A percentile compares a stretch with the other conserved stretches of the same genome.
Conservation (phyloP, 805 yeast genomes). For the Metschnikowia baotianmanensis region DNA sequence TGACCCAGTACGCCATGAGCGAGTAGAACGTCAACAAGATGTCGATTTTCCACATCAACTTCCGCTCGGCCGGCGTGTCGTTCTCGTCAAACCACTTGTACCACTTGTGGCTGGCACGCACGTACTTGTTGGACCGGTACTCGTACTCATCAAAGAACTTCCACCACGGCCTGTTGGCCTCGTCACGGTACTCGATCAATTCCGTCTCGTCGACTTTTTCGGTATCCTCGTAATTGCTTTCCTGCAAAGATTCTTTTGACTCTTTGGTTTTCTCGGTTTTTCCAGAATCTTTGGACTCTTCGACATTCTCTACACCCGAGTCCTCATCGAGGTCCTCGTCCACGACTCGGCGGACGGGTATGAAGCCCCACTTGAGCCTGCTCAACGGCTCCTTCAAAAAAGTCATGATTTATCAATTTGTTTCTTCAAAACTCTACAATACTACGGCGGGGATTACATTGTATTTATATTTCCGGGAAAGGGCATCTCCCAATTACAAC, state of each 20-base stretch:
- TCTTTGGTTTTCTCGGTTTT: not conserved
- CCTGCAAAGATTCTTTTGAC: conserved; percentile 10
- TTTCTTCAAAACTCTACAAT: no score
- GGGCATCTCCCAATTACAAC: no score
- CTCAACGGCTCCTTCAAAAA: conserved; percentile 15
- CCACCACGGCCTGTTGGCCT: conserved; percentile 51
- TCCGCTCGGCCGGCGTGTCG: conserved; percentile 29
- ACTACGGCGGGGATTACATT: no score
- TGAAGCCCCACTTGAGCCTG: conserved; percentile 32
- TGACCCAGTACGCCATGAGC: conserved; percentile 34
- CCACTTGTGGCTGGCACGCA: conserved; percentile 22
- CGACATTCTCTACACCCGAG: no score
- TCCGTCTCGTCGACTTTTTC: not conserved
- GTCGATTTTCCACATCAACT: conserved; percentile 30
- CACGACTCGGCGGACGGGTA: conserved; percentile 34
- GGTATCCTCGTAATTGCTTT: conserved; percentile 11
- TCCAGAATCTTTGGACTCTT: not conserved
- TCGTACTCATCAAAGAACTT: conserved; percentile 41
- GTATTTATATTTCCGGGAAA: no score
- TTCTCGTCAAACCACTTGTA: conserved; percentile 30
- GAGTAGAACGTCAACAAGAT: conserved; percentile 25
- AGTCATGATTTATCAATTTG: conserved; percentile 8
- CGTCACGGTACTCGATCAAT: conserved; percentile 48
- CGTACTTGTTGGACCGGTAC: conserved; percentile 22
- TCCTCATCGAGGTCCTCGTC: conserved; percentile 29